Conservation (phyloP, 192 early-diverging fungal genomes). For the Lunasporangiospora selenospora region DNA sequence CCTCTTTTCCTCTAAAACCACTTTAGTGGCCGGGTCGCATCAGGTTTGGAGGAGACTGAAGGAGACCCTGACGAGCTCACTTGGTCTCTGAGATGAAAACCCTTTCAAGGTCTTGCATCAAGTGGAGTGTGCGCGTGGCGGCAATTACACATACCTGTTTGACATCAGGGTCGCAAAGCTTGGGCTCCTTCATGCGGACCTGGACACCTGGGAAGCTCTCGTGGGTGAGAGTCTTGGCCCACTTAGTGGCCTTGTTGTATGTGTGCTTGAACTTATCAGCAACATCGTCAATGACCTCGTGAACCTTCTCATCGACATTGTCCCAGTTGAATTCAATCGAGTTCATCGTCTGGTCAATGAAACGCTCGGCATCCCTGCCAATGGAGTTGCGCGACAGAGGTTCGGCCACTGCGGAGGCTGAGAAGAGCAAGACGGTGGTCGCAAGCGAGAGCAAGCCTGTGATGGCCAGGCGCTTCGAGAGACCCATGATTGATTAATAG, state of each 20-base stretch:
- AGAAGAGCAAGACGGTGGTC: conserved; percentile 30
- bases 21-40: too few species aligned
- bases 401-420: conserved; percentile 1
- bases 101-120: not conserved
- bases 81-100: too few species aligned
- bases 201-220: conserved; percentile 74
- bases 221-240: conserved; percentile 56
- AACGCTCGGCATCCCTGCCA: conserved; percentile 25
- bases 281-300: conserved; percentile 47
- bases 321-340: conserved; percentile 38
- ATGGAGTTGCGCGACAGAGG: conserved; percentile 28
- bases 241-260: conserved; percentile 35
- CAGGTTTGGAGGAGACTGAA: too few species aligned
- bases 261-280: conserved; percentile 35
- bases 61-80: too few species aligned
- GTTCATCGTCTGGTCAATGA: conserved; percentile 32
- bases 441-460: conserved; percentile 44
- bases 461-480: conserved; percentile 34
- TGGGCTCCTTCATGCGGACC: conserved; percentile 76
- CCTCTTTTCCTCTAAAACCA: too few species aligned
- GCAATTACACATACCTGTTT: conserved; percentile 83
- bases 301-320: conserved; percentile 35
- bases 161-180: conserved; percentile 85
- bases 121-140: not conserved
- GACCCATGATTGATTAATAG: conserved; percentile 2